These are phyloP conservation scores for Orbilia javanica DNA, from an alignment of 2,329 filamentous ascomycete species.

Conservation along the genomic window DNA sequence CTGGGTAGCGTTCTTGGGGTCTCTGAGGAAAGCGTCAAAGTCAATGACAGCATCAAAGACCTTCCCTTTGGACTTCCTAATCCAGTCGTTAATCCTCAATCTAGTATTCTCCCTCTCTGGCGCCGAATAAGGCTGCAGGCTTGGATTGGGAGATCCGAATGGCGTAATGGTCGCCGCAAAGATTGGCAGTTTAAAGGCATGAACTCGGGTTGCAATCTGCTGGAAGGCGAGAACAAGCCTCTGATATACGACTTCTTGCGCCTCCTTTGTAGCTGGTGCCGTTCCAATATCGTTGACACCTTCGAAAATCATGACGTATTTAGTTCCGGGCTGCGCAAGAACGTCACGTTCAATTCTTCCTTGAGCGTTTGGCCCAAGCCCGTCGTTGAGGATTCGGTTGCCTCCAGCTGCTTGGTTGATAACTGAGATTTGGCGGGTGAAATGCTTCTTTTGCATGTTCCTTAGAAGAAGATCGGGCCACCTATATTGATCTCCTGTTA, in stretches of 20 bases:
- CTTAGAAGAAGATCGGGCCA: conserved; percentile 73
- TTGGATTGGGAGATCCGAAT: conserved; percentile 70
- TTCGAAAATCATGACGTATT: conserved; percentile 76
- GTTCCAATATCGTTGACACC: conserved; percentile 78
- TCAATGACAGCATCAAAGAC: conserved; percentile 74
- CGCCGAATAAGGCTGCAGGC: conserved; percentile 68
- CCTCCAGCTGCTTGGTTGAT: conserved; percentile 77
- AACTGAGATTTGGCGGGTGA: conserved; percentile 70
- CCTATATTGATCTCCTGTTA: conserved; percentile 60
- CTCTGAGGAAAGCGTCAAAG: conserved; percentile 72
- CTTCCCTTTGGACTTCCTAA: conserved; percentile 68
- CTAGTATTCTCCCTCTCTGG: conserved; percentile 71
- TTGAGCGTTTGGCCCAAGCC: conserved; percentile 74
- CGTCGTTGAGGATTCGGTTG: conserved; percentile 74
- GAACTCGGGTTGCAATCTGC: conserved; percentile 71
- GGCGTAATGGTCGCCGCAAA: conserved; percentile 77
- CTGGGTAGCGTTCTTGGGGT: conserved; percentile 68
- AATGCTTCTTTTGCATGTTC: conserved; percentile 68
- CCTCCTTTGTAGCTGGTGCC: conserved; percentile 66
- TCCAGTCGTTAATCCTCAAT: conserved; percentile 73
- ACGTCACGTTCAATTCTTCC: conserved; percentile 75
- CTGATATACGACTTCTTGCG: conserved; percentile 69
- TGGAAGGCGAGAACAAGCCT: conserved; percentile 71
- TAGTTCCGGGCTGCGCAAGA: conserved; percentile 71
- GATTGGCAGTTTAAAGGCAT: conserved; percentile 64